Evolutionary conservation across 345 rosid species (phyloP).

Genomic region (Citrus trifoliata): DNA sequence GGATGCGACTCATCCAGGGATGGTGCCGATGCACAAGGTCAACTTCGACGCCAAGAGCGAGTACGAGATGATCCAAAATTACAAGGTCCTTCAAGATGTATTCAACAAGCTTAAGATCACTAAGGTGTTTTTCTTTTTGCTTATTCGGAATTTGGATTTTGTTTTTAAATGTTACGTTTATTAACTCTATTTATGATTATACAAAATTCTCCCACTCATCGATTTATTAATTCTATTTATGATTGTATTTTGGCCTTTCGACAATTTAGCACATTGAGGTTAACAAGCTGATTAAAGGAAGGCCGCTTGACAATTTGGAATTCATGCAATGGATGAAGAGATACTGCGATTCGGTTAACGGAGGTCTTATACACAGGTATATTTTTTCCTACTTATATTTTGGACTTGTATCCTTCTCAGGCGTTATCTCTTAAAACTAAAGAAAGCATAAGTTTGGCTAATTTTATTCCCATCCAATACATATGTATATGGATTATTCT

Average conservation of each 20-base stretch:
- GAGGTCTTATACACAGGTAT: conserved; percentile 56
- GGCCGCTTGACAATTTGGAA: conserved; percentile 96
- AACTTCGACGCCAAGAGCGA: conserved; percentile 93
- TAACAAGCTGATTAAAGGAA: conserved; percentile 86
- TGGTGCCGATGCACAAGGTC: conserved; percentile 98
- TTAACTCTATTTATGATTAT: not conserved
- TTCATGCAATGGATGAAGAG: conserved; percentile 99
- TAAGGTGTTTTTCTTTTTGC: conserved; percentile 45
- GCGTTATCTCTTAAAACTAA: not conserved
- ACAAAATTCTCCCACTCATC: not conserved
- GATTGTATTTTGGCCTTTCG: not conserved
- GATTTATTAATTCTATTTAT: not conserved
- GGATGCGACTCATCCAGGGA: conserved; percentile 88
- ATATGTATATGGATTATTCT: too few species aligned
- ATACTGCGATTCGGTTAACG: conserved; percentile 83
- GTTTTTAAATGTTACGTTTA: not conserved
- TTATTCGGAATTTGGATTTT: too few species aligned
- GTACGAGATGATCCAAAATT: conserved; percentile 98
- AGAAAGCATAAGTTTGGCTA: not conserved
- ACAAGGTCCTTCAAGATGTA: conserved; percentile 93
- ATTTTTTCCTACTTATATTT: not conserved
- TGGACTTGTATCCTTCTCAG: not conserved
- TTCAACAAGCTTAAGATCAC: conserved; percentile 94
- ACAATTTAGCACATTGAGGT: conserved; percentile 75
- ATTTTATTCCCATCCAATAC: too few species aligned